Evolutionary conservation across 805 yeast genomes (phyloP), one percentile per base, ranked within the genome.

Genomic region (Saccharomycopsis javanensis): DNA sequence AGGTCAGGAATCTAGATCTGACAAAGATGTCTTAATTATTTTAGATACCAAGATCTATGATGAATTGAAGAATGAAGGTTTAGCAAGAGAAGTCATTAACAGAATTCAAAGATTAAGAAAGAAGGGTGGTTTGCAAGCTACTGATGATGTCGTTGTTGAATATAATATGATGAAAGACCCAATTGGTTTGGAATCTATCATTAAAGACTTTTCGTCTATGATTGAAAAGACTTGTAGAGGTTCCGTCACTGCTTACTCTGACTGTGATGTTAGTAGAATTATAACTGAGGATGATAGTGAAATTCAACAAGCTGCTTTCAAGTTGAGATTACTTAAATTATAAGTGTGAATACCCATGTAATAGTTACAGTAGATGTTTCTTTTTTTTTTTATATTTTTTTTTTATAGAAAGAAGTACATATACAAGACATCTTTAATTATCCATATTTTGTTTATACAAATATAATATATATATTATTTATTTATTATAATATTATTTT

Each of bases 91-190:
- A 73, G 79, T 94, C 68, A 81, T 94, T 68, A 94, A 94, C 81
- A 90, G 99, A 74, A 89, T 94, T 64, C 99, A 94, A 79, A 86
- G 96, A 72, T 81, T 91, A 69, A 86, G 99, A 75, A 94, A 94
- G 85, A 90, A 91, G 80, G 90, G 88, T 62, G 96, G 96, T 34
- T 79, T 94, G 68, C 87, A 87, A 68, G 91, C 96, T 61, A 92
- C 97, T 50, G 99, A 94, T 69, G 99, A 94, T 65, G 95, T 94
- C 54, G 71, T 80, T 62, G 96, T 94, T 60, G 90, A 92, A 72
- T 88, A 88, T 72, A 74, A 81, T 62, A 69, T 90, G 60, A 64
- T 73, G 58, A 79, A 82, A 63, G 82, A 80, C 63, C 82, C 88
- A 60, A 79, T 86, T 65, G 81, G 78, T 28, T 75, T 91, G 57